Percentiles rank a stretch among this genome's conserved stretches.
These are phyloP conservation scores for Cytauxzoon felis DNA, from an alignment of 169 alveolate genomes.

Conservation along the genomic window DNA sequence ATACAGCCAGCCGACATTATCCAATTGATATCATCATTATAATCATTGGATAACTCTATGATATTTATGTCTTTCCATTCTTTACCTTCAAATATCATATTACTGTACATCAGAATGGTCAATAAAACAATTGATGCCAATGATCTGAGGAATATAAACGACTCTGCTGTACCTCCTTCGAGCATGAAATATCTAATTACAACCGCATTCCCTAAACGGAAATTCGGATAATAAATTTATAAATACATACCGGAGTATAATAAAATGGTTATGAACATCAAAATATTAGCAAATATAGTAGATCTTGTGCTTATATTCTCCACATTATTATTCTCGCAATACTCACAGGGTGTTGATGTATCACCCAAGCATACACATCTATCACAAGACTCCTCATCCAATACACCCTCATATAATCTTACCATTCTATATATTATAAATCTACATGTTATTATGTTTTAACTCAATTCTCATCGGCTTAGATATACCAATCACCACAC, in stretches of 20 bases:
- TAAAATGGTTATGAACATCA: slow-evolving; percentile 13
- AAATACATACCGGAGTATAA: slow-evolving; percentile 1
- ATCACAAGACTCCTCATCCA: too few species aligned
- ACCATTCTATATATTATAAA: too few species aligned
- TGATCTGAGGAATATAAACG: slow-evolving; percentile 10
- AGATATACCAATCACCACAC: too few species aligned
- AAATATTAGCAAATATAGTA: slow-evolving; percentile 1
- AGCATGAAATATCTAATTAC: slow-evolving; percentile 1
- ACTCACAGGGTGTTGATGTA: slow-evolving; percentile 4
- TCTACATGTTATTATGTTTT: too few species aligned
- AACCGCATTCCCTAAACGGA: slow-evolving; percentile 7
- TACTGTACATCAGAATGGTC: neutral
- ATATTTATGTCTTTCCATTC: neutral
- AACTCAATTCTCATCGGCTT: too few species aligned
- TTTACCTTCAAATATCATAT: neutral
- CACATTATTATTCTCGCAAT: neutral
- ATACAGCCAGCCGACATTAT: slow-evolving; percentile 21
- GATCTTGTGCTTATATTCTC: neutral
- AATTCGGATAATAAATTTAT: neutral
- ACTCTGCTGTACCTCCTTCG: slow-evolving; percentile 23
- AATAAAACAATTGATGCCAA: slow-evolving; percentile 6
- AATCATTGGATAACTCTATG: neutral
- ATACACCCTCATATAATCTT: too few species aligned
- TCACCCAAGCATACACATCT: too few species aligned
- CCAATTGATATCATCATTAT: neutral